Conservation (phyloP, 805 yeast genomes). For the Sporopachydermia lactativora region DNA sequence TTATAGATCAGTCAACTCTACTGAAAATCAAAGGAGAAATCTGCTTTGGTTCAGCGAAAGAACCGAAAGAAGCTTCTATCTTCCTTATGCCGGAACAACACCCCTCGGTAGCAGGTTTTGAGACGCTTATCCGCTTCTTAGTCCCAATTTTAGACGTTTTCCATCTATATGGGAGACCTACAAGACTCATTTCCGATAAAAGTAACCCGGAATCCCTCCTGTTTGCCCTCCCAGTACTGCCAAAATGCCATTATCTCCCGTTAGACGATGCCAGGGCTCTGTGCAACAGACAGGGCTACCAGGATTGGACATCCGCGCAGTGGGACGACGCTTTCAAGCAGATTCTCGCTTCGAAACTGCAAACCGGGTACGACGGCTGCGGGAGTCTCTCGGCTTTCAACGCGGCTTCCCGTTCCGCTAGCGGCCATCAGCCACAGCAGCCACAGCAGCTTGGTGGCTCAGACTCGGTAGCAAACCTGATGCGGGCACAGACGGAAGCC, state of each 20-base stretch:
- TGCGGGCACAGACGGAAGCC: background rate
- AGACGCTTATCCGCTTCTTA: constrained; percentile 52
- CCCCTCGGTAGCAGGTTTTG: constrained; percentile 53
- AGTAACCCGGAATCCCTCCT: constrained; percentile 36
- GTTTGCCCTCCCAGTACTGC: constrained; percentile 55
- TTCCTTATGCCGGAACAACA: constrained; percentile 57
- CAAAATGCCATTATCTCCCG: constrained; percentile 43
- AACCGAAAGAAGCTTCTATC: constrained; percentile 33
- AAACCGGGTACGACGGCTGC: constrained; percentile 3
- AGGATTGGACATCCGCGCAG: background rate
- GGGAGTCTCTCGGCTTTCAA: constrained; percentile 1
- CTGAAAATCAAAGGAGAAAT: constrained; percentile 63
- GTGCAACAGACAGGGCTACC: background rate
- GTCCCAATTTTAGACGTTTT: constrained; percentile 52
- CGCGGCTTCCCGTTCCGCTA: background rate
- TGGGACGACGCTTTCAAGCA: background rate
- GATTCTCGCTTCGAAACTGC: constrained; percentile 1
- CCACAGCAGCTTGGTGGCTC: background rate
- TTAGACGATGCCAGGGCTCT: constrained; percentile 28
- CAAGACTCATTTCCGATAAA: constrained; percentile 43
- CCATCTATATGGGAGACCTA: constrained; percentile 52
- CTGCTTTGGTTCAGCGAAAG: constrained; percentile 24
- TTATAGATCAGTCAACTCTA: constrained; percentile 66
- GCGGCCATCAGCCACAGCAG: no score
- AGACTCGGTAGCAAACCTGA: background rate